Base-by-base conservation (phyloP, 2,329 filamentous ascomycete species). In the Fusarium transvaalense region DNA sequence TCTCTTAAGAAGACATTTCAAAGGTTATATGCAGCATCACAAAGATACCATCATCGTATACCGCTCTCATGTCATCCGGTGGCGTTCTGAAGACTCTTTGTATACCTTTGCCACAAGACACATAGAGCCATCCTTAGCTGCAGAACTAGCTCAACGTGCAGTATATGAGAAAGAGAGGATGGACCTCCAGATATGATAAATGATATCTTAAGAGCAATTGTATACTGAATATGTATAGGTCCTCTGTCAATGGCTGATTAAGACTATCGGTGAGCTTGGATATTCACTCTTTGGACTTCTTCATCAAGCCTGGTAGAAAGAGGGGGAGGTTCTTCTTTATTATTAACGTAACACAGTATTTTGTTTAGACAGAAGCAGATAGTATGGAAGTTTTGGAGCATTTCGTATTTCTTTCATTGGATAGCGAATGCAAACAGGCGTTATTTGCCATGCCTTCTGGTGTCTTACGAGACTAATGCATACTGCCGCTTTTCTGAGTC, bases 31-130 rank as follows among this genome's bases (percentile, higher is more conserved):
- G 14, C 5, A 37, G 1, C 4, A 12, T 4, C 6, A 19, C 59
- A 65, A 21, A 39, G 27, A 17, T 43, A 2, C 0, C 1, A 14
- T 35, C 17, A 32, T 35, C 2, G 6, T 2, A n/a, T 29, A n/a
- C 9, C 25, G 23, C 3, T 17, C 43, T 10, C 12, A 31, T 38
- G 9, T 10, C 8, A n/a, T 34, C 14, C 7, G 2, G 37, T 57
- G 62, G 46, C 41, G 41, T 21, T 57, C 15, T 43, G 19, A 23
- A 29, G 13, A 4, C 17, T n/a, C 31, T 50, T 66, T 64, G 29
- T 63, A 23, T 13, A 12, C 4, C n/a, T 17, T 14, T 17, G 14
- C 6, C 10, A 19, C 23, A n/a, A 19, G 10, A 31, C 3, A 31
- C 1, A 9, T 25, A 29, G 8, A 31, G 35, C 14, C 17, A 47